Evolutionary conservation across 2,329 filamentous ascomycete species (phyloP), one percentile per base, ranked within the genome.

Genomic region (Epichloe typhina): DNA sequence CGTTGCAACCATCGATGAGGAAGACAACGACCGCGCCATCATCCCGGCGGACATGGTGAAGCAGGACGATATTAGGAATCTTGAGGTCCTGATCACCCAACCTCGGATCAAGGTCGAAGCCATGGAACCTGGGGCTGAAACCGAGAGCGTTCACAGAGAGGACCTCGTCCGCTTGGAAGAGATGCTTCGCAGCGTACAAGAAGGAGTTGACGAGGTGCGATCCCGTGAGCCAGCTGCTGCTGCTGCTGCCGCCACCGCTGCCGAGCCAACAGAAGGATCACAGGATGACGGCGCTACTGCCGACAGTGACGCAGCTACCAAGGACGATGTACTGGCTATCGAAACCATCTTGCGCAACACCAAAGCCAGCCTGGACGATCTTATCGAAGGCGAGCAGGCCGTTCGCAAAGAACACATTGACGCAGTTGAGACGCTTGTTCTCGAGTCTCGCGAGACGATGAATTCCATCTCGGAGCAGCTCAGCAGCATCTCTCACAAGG

Each of bases 301-400:
- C 11, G 56, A 52, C 13, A 58, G 59, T 5, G 69, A 74, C 51
- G 69, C 53, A 60, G 74, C 58, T 59, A 73, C 57, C 63, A 70
- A 87, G 62, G 88, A 95, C 57, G 90, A 97, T 58, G 87, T 90
- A 0, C 82, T 91, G 54, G 88, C 88, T 11, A 90, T 97, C 52
- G 91, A 96, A 66, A 94, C 86, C 0, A 82, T 97, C 46, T 75
- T 97, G 12, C 82, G 85, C 41, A 95, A 95, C 63, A 90, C 89
- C 35, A 96, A 96, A 64, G 82, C 84, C 5, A 86, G 86, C 45
- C 72, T 97, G 9, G 91, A 96, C 52, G 89, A 95, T 53, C 65
- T 80, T 19, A 78, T 95, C 47, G 79, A 90, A 47, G 77, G 81
- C 3, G 84, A 89, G 36, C 81, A 86, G 52, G 72, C 80, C 2